Percentiles rank a stretch among this genome's conserved stretches.
These are phyloP conservation scores for Neophaeococcomyces mojaviensis DNA, from an alignment of 2,329 filamentous ascomycete species.

Conservation along the genomic window DNA sequence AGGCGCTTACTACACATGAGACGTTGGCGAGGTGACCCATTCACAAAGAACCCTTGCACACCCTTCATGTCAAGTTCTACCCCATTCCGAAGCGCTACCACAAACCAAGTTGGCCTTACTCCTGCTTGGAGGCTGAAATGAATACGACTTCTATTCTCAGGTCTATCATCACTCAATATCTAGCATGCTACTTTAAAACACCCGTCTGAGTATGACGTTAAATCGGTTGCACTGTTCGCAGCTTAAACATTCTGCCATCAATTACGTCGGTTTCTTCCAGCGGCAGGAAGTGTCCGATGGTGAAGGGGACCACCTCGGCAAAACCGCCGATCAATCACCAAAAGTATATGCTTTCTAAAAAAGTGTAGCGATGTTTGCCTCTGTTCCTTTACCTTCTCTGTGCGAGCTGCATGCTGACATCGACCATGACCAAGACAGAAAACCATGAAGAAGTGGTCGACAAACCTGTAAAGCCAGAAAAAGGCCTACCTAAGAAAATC, in stretches of 20 bases:
- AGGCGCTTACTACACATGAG: too few species aligned
- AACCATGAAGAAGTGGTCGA: background rate
- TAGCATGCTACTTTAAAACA: too few species aligned
- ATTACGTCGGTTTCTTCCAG: background rate
- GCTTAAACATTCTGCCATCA: background rate
- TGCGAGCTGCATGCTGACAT: background rate
- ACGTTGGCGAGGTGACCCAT: too few species aligned
- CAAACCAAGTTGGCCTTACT: too few species aligned
- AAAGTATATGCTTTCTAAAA: background rate
- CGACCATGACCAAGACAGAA: slow-evolving; percentile 2
- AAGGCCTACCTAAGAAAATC: slow-evolving; percentile 1
- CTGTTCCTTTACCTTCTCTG: background rate
- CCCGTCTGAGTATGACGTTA: too few species aligned
- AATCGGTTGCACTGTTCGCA: background rate
- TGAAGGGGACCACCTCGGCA: background rate
- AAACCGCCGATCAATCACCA: background rate
- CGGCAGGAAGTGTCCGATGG: background rate
- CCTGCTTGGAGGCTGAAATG: too few species aligned
- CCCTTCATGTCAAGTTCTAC: too few species aligned
- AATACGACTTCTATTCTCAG: too few species aligned
- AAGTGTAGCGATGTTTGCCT: background rate
- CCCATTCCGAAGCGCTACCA: too few species aligned
- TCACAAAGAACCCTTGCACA: too few species aligned
- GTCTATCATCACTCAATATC: too few species aligned
- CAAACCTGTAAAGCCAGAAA: background rate